phyloP scores from a whole-genome alignment of 768 basidiomycete species.

The Terana coerulea region DNA sequence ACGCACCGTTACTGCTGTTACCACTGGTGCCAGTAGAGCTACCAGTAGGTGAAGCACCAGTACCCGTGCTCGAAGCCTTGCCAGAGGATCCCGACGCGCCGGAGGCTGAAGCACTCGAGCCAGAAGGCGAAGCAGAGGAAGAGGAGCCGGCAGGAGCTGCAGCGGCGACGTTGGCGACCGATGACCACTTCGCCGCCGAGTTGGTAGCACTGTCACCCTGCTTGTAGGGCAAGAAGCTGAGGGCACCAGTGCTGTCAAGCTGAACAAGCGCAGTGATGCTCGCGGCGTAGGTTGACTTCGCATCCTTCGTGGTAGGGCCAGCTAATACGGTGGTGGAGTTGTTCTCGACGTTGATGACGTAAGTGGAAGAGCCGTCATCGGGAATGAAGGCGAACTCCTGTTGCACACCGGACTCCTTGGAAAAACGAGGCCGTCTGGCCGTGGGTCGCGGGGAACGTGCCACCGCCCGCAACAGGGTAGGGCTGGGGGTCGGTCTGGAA shows the following conservation, averaged over 20 bases:
- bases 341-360: conserved; percentile 68
- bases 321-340: conserved; percentile 62
- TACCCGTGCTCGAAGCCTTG: not conserved
- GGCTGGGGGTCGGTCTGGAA: conserved; percentile 70
- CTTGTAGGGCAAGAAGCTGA: conserved; percentile 59
- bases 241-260: conserved; percentile 54
- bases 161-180: conserved; percentile 41
- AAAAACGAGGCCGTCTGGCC: conserved; percentile 74
- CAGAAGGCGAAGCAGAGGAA: conserved; percentile 1
- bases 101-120: not conserved
- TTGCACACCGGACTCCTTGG: conserved; percentile 52
- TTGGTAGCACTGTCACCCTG: conserved; percentile 41
- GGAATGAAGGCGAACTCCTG: conserved; percentile 78
- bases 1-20: not conserved
- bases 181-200: conserved; percentile 45
- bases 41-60: not conserved
- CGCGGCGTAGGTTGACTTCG: conserved; percentile 61
- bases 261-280: conserved; percentile 61
- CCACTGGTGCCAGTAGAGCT: not conserved
- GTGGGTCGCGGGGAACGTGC: conserved; percentile 60
- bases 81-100: not conserved
- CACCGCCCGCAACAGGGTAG: conserved; percentile 44
- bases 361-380: conserved; percentile 67
- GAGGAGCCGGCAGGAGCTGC: conserved; percentile 23
- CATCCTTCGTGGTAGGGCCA: conserved; percentile 58